Percentiles rank a stretch among this genome's conserved stretches.
Conservation (phyloP, 139 green algal genomes). For the Chlamydomonas sp. region DNA sequence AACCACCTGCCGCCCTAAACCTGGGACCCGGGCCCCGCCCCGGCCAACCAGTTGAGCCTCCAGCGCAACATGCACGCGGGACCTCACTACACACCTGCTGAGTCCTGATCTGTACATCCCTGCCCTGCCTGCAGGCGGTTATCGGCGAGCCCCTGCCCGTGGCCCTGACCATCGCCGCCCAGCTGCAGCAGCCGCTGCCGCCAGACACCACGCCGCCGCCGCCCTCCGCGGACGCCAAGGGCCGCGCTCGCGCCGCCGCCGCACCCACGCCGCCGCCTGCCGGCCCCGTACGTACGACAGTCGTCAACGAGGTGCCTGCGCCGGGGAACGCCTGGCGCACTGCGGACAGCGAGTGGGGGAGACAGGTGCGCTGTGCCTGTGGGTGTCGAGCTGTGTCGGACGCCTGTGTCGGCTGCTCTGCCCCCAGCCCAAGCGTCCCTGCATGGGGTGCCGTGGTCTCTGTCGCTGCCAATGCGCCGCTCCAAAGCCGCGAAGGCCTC, state of each 20-base stretch:
- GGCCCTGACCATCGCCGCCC: constrained; percentile 18
- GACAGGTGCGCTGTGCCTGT: not conserved
- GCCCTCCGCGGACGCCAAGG: not conserved
- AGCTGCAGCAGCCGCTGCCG: constrained; percentile 25
- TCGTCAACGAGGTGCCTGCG: constrained; percentile 11
- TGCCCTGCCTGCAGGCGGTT: constrained; percentile 13
- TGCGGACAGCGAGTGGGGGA: constrained; percentile 29
- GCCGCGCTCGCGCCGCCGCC: too few species aligned
- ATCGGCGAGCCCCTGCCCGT: constrained; percentile 17
- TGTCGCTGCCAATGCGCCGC: too few species aligned
- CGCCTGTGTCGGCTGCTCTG: too few species aligned
- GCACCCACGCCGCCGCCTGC: not conserved
- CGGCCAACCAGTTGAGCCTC: too few species aligned
- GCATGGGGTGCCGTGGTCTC: too few species aligned
- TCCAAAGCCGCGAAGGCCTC: too few species aligned
- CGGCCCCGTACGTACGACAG: not conserved
- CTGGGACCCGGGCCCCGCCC: too few species aligned
- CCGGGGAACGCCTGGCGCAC: constrained; percentile 16
- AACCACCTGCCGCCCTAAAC: too few species aligned
- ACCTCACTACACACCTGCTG: too few species aligned
- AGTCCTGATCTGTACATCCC: not conserved
- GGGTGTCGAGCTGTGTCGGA: too few species aligned
- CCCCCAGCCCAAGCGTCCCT: too few species aligned
- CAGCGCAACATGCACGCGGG: too few species aligned
- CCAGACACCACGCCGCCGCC: not conserved